Percentiles rank a stretch among this genome's conserved stretches.
Conservation (phyloP, 2,329 filamentous ascomycete genomes). For the Hypocrella siamensis region DNA sequence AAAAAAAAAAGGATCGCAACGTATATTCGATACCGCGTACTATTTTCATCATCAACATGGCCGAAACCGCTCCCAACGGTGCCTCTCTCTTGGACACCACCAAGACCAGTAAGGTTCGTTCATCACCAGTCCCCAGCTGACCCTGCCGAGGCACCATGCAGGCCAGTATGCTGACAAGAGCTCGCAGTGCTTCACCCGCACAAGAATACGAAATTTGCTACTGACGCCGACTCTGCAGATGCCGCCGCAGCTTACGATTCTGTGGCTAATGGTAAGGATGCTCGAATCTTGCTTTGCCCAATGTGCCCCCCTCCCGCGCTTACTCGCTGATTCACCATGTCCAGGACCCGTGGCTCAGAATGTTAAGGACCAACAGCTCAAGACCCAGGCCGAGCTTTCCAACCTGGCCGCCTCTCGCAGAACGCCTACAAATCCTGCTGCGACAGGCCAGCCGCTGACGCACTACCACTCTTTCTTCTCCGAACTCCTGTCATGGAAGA, state of each 20-base stretch:
- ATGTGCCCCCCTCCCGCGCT: no score
- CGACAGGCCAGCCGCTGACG: constrained; percentile 46
- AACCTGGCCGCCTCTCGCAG: constrained; percentile 42
- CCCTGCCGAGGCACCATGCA: not conserved
- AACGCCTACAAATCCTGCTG: constrained; percentile 35
- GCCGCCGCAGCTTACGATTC: constrained; percentile 31
- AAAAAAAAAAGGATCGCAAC: no score
- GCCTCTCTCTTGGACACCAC: constrained; percentile 27
- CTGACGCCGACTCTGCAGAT: constrained; percentile 17
- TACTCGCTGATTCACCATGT: no score
- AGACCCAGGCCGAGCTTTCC: constrained; percentile 39
- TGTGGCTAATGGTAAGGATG: constrained; percentile 23
- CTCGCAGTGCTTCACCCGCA: not conserved
- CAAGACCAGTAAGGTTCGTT: constrained; percentile 38
- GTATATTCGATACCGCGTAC: constrained; percentile 3
- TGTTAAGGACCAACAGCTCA: constrained; percentile 38
- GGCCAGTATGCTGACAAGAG: constrained; percentile 3
- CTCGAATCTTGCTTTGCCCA: not conserved
- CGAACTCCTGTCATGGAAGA: constrained; percentile 53
- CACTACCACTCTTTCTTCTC: constrained; percentile 60
- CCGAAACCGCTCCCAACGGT: constrained; percentile 28
- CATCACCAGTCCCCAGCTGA: not conserved
- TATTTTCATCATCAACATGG: constrained; percentile 7
- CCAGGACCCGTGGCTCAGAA: constrained; percentile 44
- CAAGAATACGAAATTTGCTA: constrained; percentile 15